Evolutionary conservation across 495 filamentous ascomycete genomes (phyloP).

Genomic region (Penicillium longicatenatum): DNA sequence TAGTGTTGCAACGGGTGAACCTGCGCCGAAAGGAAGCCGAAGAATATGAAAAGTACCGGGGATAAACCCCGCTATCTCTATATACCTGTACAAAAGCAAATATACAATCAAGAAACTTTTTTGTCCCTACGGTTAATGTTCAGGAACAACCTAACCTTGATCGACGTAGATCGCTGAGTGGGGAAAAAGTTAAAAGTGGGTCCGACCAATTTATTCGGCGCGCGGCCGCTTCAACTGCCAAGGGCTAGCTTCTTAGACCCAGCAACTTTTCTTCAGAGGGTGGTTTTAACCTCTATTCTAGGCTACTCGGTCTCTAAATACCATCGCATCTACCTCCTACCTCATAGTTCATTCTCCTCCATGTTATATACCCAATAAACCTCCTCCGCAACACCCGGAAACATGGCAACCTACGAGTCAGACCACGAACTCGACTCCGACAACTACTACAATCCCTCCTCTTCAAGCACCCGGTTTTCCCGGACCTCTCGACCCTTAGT

Average conservation of each 20-base stretch:
- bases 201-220: neutral
- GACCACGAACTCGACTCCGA: slow-evolving; percentile 23
- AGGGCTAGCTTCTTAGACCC: neutral
- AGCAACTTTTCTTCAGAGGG: neutral
- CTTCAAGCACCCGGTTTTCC: neutral
- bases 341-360: too few relatives aligned
- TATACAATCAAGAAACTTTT: neutral
- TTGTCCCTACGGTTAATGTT: neutral
- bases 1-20: slow-evolving; percentile 65
- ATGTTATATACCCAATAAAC: neutral
- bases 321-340: neutral
- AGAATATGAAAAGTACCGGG: slow-evolving; percentile 53
- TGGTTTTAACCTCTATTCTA: neutral
- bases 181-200: neutral
- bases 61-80: neutral
- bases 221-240: neutral
- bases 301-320: neutral
- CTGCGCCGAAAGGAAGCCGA: slow-evolving; percentile 62
- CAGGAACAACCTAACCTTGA: too few relatives aligned
- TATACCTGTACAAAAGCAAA: neutral
- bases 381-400: neutral
- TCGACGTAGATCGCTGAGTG: neutral
- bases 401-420: slow-evolving; percentile 19
- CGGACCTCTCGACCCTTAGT: slow-evolving; percentile 37
- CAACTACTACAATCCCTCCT: slow-evolving; percentile 15